Evolutionary conservation across 2,329 filamentous ascomycete species (phyloP).

Genomic region (Massarina eburnea): DNA sequence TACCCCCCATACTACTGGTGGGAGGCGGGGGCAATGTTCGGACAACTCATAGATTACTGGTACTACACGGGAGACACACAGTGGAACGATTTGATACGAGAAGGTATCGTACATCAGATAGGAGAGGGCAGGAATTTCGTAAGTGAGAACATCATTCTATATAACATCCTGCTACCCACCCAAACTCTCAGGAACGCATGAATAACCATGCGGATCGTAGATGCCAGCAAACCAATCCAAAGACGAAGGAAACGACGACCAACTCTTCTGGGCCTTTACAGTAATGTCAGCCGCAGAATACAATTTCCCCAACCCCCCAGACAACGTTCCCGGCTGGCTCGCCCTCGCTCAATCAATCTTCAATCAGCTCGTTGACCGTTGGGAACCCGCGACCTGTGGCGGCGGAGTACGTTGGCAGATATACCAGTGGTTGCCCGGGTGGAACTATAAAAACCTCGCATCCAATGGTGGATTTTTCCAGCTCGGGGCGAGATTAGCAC

Average conservation of each 20-base stretch:
- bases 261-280: constrained; percentile 58
- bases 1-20: constrained; percentile 63
- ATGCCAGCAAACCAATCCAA: constrained; percentile 31
- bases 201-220: constrained; percentile 5
- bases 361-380: constrained; percentile 31
- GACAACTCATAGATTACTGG: constrained; percentile 77
- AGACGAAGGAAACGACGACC: constrained; percentile 55
- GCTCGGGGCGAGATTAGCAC: constrained; percentile 30
- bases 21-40: constrained; percentile 74
- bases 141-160: constrained; percentile 1
- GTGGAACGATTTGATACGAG: constrained; percentile 68
- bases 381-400: constrained; percentile 23
- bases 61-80: constrained; percentile 71
- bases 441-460: constrained; percentile 36
- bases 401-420: constrained; percentile 38
- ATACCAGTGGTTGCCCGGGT: constrained; percentile 28
- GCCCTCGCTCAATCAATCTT: constrained; percentile 41
- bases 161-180: no score
- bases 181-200: no score
- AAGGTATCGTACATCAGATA: constrained; percentile 38
- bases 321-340: constrained; percentile 44
- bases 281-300: constrained; percentile 58
- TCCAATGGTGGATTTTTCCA: constrained; percentile 38
- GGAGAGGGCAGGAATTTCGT: constrained; percentile 18
- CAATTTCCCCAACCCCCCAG: constrained; percentile 44